phyloP scores from a whole-genome alignment of 768 basidiomycete species.

The Suillus spraguei region DNA sequence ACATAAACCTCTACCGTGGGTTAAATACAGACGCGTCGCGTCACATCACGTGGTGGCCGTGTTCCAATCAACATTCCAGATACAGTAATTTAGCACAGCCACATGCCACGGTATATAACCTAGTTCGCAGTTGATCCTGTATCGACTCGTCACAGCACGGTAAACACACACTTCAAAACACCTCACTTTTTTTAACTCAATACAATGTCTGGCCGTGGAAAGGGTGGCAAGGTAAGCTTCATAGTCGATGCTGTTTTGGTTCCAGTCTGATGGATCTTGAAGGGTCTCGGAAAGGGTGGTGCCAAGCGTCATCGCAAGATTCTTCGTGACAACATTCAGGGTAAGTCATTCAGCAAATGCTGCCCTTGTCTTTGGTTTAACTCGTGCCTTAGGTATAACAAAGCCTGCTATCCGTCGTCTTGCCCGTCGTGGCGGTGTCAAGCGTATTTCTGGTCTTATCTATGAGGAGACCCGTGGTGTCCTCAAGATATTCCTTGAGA shows the following conservation, averaged over 20 bases:
- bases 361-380: conserved; percentile 9
- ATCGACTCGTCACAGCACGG: conserved; percentile 15
- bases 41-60: conserved; percentile 28
- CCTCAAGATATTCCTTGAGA: conserved; percentile 92
- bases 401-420: conserved; percentile 96
- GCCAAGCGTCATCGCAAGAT: conserved; percentile 97
- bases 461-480: conserved; percentile 97
- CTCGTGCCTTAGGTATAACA: conserved; percentile 68
- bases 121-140: conserved; percentile 7
- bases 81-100: conserved; percentile 33
- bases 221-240: conserved; percentile 79
- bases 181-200: conserved; percentile 14
- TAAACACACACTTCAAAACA: conserved; percentile 19
- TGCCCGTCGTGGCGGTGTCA: conserved; percentile 96
- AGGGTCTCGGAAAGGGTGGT: conserved; percentile 96
- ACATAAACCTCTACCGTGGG: not conserved
- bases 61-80: conserved; percentile 25
- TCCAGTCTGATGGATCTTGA: conserved; percentile 12
- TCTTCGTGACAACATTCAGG: conserved; percentile 81
- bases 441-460: conserved; percentile 92
- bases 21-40: conserved; percentile 28
- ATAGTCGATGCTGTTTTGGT: not conserved
- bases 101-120: conserved; percentile 27
- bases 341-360: conserved; percentile 36
- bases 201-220: conserved; percentile 94